Evolutionary conservation across 2,329 filamentous ascomycete genomes (phyloP), one percentile per base, ranked within the genome.

Genomic region (Orbilia blumenaviensis): DNA sequence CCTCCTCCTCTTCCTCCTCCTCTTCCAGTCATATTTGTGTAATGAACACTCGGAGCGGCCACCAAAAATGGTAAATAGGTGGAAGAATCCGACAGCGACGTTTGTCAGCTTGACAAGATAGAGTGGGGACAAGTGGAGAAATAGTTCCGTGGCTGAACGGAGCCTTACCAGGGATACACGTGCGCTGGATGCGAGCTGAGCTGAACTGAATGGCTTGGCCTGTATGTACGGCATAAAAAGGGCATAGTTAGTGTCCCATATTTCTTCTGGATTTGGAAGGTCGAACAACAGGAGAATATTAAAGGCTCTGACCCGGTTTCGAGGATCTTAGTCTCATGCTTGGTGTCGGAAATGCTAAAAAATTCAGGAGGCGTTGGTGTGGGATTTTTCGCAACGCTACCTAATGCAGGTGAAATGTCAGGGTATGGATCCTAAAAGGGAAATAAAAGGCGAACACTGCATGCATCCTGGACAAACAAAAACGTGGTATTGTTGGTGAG

Each of bases 301-400:
- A 6, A 27, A 10, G n/a, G 14, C 7, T 16, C 16, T 56, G 18
- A 56, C 52, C 52, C 14, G 32, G 29, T 23, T 56, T 56, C 25
- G 27, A 36, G n/a, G 21, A 23, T 36, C 18, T 38, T 56, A n/a
- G n/a, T n/a, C n/a, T n/a, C n/a, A n/a, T n/a, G n/a, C n/a, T n/a
- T n/a, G n/a, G n/a, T n/a, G n/a, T n/a, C n/a, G n/a, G n/a, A n/a
- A n/a, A n/a, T n/a, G n/a, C n/a, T n/a, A n/a, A n/a, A 5, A 36
- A 56, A 38, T 56, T 56, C 32, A 32, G 50, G 50, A 32, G 50
- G 52, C 52, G 52, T 56, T 56, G 52, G 29, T 56, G 52, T 56
- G 52, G 52, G 29, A 56, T 56, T 56, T 38, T 56, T 14, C 2
- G 10, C 6, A 4, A n/a, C 10, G 52, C 9, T 38, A 8, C 23